Percentiles rank a stretch among this genome's conserved stretches.
phyloP scores from a whole-genome alignment of 1,284 basidiomycete species.

The Neotropicomus parvogracilis region DNA sequence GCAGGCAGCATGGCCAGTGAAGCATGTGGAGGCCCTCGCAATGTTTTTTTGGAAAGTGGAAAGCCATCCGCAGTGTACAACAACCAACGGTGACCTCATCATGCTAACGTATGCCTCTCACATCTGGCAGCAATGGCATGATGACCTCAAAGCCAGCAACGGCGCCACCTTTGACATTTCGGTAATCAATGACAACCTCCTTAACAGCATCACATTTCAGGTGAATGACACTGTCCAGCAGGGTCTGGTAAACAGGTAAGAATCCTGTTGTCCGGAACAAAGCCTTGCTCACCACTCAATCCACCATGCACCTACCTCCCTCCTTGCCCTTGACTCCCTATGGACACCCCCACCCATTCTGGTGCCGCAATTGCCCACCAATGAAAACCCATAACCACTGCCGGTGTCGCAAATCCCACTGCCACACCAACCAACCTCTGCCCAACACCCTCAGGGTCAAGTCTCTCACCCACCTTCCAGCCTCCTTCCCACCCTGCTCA shows the following conservation, averaged over 20 bases:
- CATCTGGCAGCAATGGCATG: not conserved
- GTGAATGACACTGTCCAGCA: not conserved
- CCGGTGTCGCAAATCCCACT: too few species aligned
- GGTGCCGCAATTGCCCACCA: too few species aligned
- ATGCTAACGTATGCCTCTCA: not conserved
- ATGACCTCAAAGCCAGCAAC: not conserved
- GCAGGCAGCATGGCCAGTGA: not conserved
- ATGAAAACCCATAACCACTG: too few species aligned
- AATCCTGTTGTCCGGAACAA: too few species aligned
- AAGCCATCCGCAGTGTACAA: not conserved
- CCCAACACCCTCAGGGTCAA: too few species aligned
- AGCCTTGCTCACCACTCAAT: too few species aligned
- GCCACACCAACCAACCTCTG: too few species aligned
- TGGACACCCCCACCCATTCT: too few species aligned
- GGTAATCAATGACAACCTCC: not conserved
- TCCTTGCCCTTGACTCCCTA: too few species aligned
- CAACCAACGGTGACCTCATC: not conserved
- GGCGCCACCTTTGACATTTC: not conserved
- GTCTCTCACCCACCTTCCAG: too few species aligned
- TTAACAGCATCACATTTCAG: not conserved
- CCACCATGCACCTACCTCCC: too few species aligned
- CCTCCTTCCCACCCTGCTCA: too few species aligned
- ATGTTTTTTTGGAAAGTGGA: not conserved
- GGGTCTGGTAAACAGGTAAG: not conserved
- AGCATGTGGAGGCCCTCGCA: not conserved